phyloP scores from a whole-genome alignment of 208 protist genomes.

The Zelonia costaricensis region DNA sequence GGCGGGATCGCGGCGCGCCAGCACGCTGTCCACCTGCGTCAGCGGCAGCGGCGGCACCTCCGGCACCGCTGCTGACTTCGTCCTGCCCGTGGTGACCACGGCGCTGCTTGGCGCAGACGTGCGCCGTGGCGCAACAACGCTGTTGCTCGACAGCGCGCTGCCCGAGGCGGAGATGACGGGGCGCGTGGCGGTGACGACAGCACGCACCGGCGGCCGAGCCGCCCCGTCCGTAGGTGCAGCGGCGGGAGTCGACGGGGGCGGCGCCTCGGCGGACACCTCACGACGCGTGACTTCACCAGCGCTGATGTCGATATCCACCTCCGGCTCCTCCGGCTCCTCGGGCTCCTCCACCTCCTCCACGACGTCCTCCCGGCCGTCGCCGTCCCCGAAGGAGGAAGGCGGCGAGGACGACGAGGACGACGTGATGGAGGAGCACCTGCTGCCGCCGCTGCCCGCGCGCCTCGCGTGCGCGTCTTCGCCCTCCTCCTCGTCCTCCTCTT shows the following conservation, averaged over 20 bases:
- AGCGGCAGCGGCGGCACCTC: slow-evolving; percentile 18
- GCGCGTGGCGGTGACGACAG: neutral
- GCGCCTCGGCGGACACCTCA: too few species aligned
- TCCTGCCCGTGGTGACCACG: neutral
- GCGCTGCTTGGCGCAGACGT: neutral
- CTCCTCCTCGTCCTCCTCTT: slow-evolving; percentile 4
- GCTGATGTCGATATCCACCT: too few species aligned
- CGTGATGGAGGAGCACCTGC: slow-evolving; percentile 13
- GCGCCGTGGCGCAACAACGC: slow-evolving; percentile 11
- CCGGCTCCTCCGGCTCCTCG: neutral
- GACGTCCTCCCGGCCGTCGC: slow-evolving; percentile 1
- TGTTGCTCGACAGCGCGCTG: slow-evolving; percentile 21
- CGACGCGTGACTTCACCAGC: too few species aligned
- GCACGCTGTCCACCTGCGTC: neutral
- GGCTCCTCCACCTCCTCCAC: slow-evolving; percentile 6
- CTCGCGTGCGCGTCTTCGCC: slow-evolving; percentile 5
- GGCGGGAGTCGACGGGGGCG: too few species aligned
- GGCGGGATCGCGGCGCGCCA: neutral
- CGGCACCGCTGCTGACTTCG: neutral
- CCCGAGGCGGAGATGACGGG: slow-evolving; percentile 9
- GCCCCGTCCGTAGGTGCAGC: too few species aligned
- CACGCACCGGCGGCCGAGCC: too few species aligned
- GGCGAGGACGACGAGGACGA: slow-evolving; percentile 15
- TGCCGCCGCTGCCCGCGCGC: neutral
- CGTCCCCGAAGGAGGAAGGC: neutral